Base-by-base conservation (phyloP, 2,329 filamentous ascomycete genomes). In the Pseudogymnoascus sp. region DNA sequence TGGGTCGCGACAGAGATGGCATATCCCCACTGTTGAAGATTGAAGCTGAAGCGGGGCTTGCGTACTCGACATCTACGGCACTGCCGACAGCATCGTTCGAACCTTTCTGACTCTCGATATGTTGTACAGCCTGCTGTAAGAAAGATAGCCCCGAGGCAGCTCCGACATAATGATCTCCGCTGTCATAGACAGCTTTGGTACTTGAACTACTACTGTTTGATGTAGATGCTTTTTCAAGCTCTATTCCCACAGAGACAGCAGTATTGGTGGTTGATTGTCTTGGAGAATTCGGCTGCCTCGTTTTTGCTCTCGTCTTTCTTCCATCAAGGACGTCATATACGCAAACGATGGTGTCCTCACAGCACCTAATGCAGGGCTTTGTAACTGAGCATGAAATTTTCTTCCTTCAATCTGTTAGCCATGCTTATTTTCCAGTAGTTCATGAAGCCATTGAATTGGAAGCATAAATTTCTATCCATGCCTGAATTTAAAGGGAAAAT, bases 141-240 rank as follows among this genome's bases (percentile, higher is more conserved):
- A 85, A 85, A 1, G 81, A 81, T 2, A 84, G 74, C 0, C 81
- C 81, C 0, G 82, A 85, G 0, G 82, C 80, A 12, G 79, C 78
- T 8, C 83, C 82, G n/a, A 83, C 75, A 65, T 82, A 82, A 61
- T 85, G 81, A 1, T 81, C 82, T 66, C 82, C 78, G 10, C 82
- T 74, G 12, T 25, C 42, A 23, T 46, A 25, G 11, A 46, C 42
- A 46, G 42, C 21, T 25, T 25, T 46, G 21, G 12, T 25, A 21
- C 18, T 21, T 23, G 21, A 25, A 25, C 18, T n/a, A 25, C 18
- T n/a, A 4, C 21, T 10, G 42, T 46, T 25, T 46, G 42, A 25
- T 46, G 42, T 12, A n/a, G 21, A 25, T 25, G 5, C 42, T 25
- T 46, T 46, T 8, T 23, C 42, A 3, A 23, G 21, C 11, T 46